Conservation (phyloP, 495 filamentous ascomycete genomes). For the Oleoguttula mirabilis region DNA sequence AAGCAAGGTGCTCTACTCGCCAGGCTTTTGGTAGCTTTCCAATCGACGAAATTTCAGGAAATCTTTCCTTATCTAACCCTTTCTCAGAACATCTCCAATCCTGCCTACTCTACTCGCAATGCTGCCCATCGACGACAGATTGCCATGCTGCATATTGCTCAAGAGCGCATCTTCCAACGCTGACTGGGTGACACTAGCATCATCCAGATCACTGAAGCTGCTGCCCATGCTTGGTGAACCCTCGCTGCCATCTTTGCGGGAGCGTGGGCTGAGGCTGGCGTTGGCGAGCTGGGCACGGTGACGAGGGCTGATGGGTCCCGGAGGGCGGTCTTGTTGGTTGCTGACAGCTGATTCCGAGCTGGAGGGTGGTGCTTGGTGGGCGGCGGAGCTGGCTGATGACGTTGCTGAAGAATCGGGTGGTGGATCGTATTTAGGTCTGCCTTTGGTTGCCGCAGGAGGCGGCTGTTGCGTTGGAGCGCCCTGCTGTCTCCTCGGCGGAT, state of each 20-base stretch:
- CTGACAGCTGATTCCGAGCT: constrained; percentile 4
- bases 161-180: constrained; percentile 87
- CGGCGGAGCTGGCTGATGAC: constrained; percentile 16
- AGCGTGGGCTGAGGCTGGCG: constrained; percentile 37
- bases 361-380: constrained; percentile 6
- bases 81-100: constrained; percentile 54
- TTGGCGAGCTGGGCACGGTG: constrained; percentile 30
- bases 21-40: no score
- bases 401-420: constrained; percentile 23
- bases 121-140: constrained; percentile 33
- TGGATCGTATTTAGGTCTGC: constrained; percentile 3
- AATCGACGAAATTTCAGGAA: no score
- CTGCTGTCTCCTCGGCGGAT: constrained; percentile 27
- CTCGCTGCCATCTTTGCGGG: constrained; percentile 61
- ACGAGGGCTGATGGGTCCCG: constrained; percentile 38
- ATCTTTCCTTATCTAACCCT: no score
- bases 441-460: neutral
- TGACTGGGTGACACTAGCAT: constrained; percentile 87
- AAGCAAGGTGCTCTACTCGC: no score
- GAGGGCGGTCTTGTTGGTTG: constrained; percentile 20
- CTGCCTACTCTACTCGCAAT: constrained; percentile 75
- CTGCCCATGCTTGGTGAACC: constrained; percentile 93
- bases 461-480: neutral
- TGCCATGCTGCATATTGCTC: constrained; percentile 74
- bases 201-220: constrained; percentile 94